A percentile compares a stretch with the other conserved stretches of the same genome.
These are phyloP conservation scores for Asterophora lycoperdoides DNA, from an alignment of 768 basidiomycete genomes.

Conservation along the genomic window DNA sequence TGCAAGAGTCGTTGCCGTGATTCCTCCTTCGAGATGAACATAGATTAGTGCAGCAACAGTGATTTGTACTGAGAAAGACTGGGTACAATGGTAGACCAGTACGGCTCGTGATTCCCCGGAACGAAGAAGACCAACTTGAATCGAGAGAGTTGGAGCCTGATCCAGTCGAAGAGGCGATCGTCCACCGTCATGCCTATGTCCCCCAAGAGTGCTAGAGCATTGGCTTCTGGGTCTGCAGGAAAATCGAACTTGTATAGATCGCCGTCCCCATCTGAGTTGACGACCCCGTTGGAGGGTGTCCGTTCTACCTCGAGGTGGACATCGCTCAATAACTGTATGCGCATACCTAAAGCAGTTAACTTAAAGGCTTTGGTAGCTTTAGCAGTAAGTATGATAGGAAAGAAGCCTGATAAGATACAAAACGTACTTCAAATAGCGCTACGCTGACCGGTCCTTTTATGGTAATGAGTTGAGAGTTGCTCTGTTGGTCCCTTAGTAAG, in stretches of 20 bases:
- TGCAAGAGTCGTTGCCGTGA: background rate
- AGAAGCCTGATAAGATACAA: too few species aligned
- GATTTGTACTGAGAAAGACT: too few species aligned
- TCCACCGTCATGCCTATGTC: constrained; percentile 33
- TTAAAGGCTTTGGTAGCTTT: too few species aligned
- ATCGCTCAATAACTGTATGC: constrained; percentile 10
- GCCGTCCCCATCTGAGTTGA: background rate
- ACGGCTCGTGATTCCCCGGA: constrained; percentile 27
- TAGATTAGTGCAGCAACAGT: constrained; percentile 9
- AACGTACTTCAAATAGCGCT: too few species aligned
- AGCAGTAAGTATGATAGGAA: too few species aligned
- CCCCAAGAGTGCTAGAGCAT: constrained; percentile 31
- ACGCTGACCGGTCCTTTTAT: too few species aligned
- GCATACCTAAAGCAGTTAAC: background rate
- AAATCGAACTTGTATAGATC: constrained; percentile 23
- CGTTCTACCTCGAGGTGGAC: constrained; percentile 9
- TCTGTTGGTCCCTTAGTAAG: too few species aligned
- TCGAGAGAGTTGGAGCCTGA: constrained; percentile 23
- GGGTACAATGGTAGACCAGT: too few species aligned
- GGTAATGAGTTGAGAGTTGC: too few species aligned
- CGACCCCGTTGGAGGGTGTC: too few species aligned
- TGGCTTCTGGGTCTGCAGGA: constrained; percentile 16
- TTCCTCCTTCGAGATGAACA: background rate
- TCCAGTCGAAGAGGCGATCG: constrained; percentile 28
- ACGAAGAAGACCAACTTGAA: constrained; percentile 32